phyloP scores from a whole-genome alignment of 1,284 basidiomycete species.

The Ustilago crameri region DNA sequence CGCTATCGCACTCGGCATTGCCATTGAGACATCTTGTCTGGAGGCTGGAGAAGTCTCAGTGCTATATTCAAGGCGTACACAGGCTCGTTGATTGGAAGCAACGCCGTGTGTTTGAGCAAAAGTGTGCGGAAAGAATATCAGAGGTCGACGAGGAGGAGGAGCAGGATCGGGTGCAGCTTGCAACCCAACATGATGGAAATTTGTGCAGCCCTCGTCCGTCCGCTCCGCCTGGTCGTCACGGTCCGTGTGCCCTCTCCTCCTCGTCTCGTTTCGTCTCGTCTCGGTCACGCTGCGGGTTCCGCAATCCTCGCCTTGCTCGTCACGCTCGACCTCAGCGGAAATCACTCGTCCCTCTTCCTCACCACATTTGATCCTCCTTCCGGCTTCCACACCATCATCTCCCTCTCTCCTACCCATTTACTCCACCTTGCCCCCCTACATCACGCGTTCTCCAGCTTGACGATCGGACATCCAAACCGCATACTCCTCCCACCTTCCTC shows the following conservation, averaged over 20 bases:
- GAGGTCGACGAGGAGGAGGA: not conserved
- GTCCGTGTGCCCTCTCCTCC: no score
- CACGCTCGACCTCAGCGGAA: not conserved
- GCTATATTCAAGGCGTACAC: no score
- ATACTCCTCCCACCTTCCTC: not conserved
- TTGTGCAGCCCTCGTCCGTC: not conserved
- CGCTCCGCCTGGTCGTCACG: slow-evolving; percentile 3
- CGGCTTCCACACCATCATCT: not conserved
- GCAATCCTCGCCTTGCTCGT: not conserved
- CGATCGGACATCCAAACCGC: not conserved
- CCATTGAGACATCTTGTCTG: no score
- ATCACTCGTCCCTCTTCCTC: no score
- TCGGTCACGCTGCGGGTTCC: not conserved
- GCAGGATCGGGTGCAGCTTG: not conserved
- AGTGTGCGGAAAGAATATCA: not conserved
- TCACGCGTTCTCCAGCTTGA: not conserved
- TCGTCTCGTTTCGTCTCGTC: no score
- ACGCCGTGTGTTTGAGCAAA: no score
- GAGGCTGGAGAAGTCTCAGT: no score
- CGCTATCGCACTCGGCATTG: no score
- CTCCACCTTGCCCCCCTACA: not conserved
- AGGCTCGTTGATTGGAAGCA: no score
- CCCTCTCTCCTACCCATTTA: not conserved
- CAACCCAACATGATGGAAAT: not conserved
- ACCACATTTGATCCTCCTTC: not conserved